phyloP scores from a whole-genome alignment of 371 early-diverging fungal species.

The Rhizopus sp. region DNA sequence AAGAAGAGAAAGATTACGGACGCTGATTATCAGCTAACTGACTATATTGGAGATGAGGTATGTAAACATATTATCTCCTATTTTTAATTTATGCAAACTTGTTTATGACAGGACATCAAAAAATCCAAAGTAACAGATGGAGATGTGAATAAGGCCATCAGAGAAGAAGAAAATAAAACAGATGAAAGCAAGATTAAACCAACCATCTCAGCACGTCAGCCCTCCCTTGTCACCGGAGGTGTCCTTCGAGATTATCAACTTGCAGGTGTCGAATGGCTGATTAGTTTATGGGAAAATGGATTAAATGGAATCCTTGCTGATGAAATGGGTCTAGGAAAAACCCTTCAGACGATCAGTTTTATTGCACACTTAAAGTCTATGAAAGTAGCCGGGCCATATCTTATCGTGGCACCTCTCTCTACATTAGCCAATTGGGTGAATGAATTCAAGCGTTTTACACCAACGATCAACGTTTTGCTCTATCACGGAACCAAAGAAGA shows the following conservation, averaged over 20 bases:
- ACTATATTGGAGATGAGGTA: constrained; percentile 63
- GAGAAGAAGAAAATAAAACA: constrained; percentile 27
- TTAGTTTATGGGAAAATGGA: constrained; percentile 95
- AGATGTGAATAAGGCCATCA: constrained; percentile 35
- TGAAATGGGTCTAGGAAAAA: constrained; percentile 98
- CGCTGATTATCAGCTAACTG: constrained; percentile 56
- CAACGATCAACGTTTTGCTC: constrained; percentile 82
- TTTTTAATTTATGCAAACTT: not conserved
- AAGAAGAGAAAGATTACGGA: constrained; percentile 34
- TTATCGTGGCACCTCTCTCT: constrained; percentile 96
- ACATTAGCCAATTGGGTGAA: constrained; percentile 97
- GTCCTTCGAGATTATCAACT: constrained; percentile 93
- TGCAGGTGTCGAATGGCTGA: constrained; percentile 98
- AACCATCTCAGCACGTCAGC: constrained; percentile 71
- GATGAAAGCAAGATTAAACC: constrained; percentile 27
- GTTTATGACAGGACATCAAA: constrained; percentile 39
- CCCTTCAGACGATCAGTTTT: constrained; percentile 96
- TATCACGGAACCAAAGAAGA: constrained; percentile 90
- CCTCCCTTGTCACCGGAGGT: constrained; percentile 79
- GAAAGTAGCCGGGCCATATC: constrained; percentile 90
- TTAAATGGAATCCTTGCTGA: constrained; percentile 98
- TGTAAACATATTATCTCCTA: not conserved
- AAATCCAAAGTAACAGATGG: constrained; percentile 39
- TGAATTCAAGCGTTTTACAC: constrained; percentile 92
- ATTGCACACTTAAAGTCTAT: constrained; percentile 82